phyloP scores from a whole-genome alignment of 495 filamentous ascomycete genomes.

The Physcia stellaris region DNA sequence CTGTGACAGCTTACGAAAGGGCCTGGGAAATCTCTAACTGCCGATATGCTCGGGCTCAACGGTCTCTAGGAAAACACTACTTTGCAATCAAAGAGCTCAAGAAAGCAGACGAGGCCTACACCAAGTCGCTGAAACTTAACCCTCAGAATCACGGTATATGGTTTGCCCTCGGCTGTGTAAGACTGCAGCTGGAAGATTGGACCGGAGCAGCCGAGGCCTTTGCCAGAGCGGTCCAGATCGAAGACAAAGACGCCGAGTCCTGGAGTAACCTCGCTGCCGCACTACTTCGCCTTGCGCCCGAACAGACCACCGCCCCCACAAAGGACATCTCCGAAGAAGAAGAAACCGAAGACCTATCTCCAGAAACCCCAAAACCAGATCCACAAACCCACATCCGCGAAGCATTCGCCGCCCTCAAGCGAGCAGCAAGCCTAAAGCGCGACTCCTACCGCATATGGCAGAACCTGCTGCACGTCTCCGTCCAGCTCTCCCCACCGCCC shows the following conservation, averaged over 20 bases:
- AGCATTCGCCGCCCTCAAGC: constrained; percentile 70
- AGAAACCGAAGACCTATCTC: constrained; percentile 22
- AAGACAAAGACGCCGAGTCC: constrained; percentile 78
- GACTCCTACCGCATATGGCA: constrained; percentile 89
- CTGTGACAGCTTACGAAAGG: constrained; percentile 55
- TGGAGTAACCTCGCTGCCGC: constrained; percentile 92
- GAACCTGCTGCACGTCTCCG: constrained; percentile 77
- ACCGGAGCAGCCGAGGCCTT: constrained; percentile 78
- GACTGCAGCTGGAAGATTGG: constrained; percentile 62
- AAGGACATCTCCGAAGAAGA: constrained; percentile 10
- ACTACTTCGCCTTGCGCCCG: constrained; percentile 35
- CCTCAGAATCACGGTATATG: constrained; percentile 68
- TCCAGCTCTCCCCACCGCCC: constrained; percentile 61
- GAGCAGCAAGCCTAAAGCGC: constrained; percentile 65
- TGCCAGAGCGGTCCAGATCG: constrained; percentile 60
- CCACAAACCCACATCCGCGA: constrained; percentile 52
- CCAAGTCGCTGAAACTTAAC: constrained; percentile 61
- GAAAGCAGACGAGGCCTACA: constrained; percentile 67
- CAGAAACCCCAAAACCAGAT: constrained; percentile 16
- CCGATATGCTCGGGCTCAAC: constrained; percentile 76
- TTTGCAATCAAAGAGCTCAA: constrained; percentile 46
- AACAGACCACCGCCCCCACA: constrained; percentile 14
- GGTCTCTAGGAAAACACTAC: constrained; percentile 69
- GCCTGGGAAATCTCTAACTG: constrained; percentile 78
- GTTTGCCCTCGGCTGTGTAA: constrained; percentile 82